A percentile compares a stretch with the other conserved stretches of the same genome.
Evolutionary conservation across 176 grass and related monocot genomes (phyloP).

Genomic region (Oryza australiensis): DNA sequence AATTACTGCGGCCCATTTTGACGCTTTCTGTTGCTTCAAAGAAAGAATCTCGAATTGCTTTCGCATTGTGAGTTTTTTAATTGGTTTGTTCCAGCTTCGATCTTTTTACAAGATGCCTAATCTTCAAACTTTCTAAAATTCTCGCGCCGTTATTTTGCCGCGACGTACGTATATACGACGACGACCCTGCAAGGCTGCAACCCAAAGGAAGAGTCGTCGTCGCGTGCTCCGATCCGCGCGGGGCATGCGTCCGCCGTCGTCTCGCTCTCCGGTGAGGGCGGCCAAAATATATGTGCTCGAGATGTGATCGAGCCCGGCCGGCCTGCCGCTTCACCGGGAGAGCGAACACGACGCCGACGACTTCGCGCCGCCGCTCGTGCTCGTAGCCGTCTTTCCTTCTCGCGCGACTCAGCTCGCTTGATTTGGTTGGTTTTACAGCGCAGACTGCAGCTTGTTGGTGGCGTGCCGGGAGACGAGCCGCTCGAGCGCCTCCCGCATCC

Average conservation of each 20-base stretch:
- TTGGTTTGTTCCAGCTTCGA: neutral
- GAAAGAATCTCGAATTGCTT: conserved; percentile 12
- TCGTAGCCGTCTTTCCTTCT: conserved; percentile 5
- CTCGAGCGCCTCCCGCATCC: conserved; percentile 89
- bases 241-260: neutral
- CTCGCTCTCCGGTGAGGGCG: conserved; percentile 47
- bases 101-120: neutral
- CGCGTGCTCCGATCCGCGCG: neutral
- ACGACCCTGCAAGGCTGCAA: neutral
- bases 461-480: conserved; percentile 51
- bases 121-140: neutral
- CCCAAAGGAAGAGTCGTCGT: conserved; percentile 18
- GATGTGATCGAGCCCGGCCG: neutral
- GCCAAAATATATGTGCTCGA: conserved; percentile 10
- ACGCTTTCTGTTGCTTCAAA: neutral
- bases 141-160: conserved; percentile 18
- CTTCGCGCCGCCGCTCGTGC: neutral
- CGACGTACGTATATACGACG: neutral
- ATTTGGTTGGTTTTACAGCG: conserved; percentile 19
- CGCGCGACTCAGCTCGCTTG: neutral
- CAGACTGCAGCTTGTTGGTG: conserved; percentile 31
- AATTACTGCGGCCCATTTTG: conserved; percentile 4
- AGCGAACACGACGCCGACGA: neutral
- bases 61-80: neutral
- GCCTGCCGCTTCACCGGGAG: conserved; percentile 51